Percentiles rank a stretch among this genome's conserved stretches.
Evolutionary conservation across 2,329 filamentous ascomycete species (phyloP).

Genomic region (Cercospora nicotianae): DNA sequence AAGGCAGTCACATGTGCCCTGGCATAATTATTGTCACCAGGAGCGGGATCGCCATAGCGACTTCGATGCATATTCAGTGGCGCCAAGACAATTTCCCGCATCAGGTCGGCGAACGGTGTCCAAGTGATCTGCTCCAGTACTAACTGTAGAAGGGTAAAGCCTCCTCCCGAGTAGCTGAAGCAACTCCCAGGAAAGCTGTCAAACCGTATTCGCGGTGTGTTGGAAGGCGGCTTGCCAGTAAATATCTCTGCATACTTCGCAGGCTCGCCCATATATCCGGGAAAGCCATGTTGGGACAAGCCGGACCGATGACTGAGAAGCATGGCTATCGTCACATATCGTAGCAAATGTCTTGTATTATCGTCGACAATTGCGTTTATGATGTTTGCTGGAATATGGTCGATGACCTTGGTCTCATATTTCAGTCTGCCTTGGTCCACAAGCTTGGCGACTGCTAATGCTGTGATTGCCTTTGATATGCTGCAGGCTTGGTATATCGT

Average conservation of each 20-base stretch:
- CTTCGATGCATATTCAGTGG: conserved; percentile 32
- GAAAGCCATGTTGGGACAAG: conserved; percentile 31
- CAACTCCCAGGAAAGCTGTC: conserved; percentile 28
- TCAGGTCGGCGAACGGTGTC: conserved; percentile 24
- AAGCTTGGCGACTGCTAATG: conserved; percentile 28
- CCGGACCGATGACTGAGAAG: conserved; percentile 33
- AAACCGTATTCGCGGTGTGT: conserved; percentile 29
- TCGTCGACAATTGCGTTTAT: conserved; percentile 19
- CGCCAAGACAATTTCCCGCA: conserved; percentile 28
- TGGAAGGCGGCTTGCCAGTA: conserved; percentile 24
- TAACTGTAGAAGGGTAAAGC: conserved; percentile 29
- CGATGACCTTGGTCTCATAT: conserved; percentile 24
- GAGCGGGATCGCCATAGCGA: conserved; percentile 19
- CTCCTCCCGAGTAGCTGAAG: conserved; percentile 33
- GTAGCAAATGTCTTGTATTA: conserved; percentile 22
- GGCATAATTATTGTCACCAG: conserved; percentile 27
- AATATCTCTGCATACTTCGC: conserved; percentile 22
- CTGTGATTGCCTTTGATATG: conserved; percentile 33
- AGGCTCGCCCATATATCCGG: conserved; percentile 26
- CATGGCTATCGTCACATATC: conserved; percentile 28
- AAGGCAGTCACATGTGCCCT: conserved; percentile 23
- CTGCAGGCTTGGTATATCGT: conserved; percentile 34
- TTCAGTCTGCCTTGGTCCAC: conserved; percentile 26
- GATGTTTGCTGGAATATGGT: conserved; percentile 19
- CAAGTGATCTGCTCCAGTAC: conserved; percentile 27